A percentile compares a stretch with the other conserved stretches of the same genome.
phyloP scores from a whole-genome alignment of 2,329 filamentous ascomycete species.

The Botrytis cinerea region DNA sequence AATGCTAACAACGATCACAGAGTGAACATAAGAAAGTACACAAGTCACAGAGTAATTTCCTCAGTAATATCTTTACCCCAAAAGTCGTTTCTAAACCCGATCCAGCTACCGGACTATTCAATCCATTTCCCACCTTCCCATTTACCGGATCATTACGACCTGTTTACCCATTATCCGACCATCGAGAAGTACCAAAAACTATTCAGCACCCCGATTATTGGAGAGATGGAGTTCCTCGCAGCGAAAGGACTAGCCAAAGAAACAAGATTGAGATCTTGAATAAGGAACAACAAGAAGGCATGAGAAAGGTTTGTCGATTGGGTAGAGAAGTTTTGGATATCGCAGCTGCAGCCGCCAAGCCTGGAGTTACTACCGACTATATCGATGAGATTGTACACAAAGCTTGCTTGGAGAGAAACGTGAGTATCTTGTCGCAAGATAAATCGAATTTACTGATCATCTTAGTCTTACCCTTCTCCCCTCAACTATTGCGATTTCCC shows the following conservation, averaged over 20 bases:
- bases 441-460: slow-evolving; percentile 29
- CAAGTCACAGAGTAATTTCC: slow-evolving; percentile 75
- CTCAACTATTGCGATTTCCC: slow-evolving; percentile 96
- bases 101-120: slow-evolving; percentile 85
- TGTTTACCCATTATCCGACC: slow-evolving; percentile 79
- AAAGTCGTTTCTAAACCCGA: slow-evolving; percentile 88
- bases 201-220: slow-evolving; percentile 89
- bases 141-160: slow-evolving; percentile 83
- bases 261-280: slow-evolving; percentile 84
- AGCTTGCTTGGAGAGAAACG: slow-evolving; percentile 88
- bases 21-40: slow-evolving; percentile 79
- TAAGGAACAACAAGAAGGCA: slow-evolving; percentile 74
- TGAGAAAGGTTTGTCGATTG: slow-evolving; percentile 88
- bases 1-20: slow-evolving; percentile 49
- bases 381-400: slow-evolving; percentile 95
- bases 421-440: slow-evolving; percentile 50
- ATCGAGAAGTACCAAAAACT: slow-evolving; percentile 71
- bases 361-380: slow-evolving; percentile 94
- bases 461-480: slow-evolving; percentile 87
- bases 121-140: slow-evolving; percentile 86
- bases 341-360: slow-evolving; percentile 77
- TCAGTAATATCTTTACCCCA: slow-evolving; percentile 73
- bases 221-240: slow-evolving; percentile 72
- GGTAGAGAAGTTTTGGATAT: slow-evolving; percentile 92
- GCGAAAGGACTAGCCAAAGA: slow-evolving; percentile 59